Evolutionary conservation across 495 filamentous ascomycete species (phyloP).

Genomic region (Penicillium pulvis): DNA sequence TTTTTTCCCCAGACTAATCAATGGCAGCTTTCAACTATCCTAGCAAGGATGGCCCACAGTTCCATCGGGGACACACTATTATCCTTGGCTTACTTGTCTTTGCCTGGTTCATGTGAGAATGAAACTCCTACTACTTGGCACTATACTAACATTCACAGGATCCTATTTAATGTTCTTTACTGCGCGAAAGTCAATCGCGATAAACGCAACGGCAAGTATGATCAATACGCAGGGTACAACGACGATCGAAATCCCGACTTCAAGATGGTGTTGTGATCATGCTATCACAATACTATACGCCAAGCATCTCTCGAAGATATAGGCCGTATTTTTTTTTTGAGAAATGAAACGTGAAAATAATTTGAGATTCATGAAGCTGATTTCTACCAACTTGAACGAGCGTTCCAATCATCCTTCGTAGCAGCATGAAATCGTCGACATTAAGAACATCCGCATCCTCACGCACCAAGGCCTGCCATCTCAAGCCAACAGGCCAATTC

Average conservation of each 20-base stretch:
- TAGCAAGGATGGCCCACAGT: constrained; percentile 46
- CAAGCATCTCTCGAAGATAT: no score
- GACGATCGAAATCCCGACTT: constrained; percentile 71
- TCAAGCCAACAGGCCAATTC: constrained; percentile 57
- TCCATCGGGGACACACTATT: constrained; percentile 59
- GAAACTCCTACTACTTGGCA: neutral
- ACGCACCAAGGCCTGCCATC: constrained; percentile 59
- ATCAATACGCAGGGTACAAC: constrained; percentile 55
- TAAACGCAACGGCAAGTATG: constrained; percentile 64
- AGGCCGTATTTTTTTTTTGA: no score
- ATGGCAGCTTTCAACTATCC: constrained; percentile 60
- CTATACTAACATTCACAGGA: constrained; percentile 35
- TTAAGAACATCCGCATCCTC: constrained; percentile 56
- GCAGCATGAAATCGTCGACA: constrained; percentile 30
- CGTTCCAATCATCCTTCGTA: constrained; percentile 25
- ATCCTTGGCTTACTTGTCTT: constrained; percentile 58
- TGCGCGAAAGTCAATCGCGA: constrained; percentile 67
- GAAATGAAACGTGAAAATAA: no score
- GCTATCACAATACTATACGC: no score
- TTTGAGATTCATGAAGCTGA: no score
- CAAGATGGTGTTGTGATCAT: constrained; percentile 57
- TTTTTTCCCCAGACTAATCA: neutral
- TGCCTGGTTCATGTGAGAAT: constrained; percentile 66
- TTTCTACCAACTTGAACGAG: no score
- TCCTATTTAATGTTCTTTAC: constrained; percentile 64